Evolutionary conservation across 805 yeast species (phyloP).

Genomic region (Metschnikowia lunata): DNA sequence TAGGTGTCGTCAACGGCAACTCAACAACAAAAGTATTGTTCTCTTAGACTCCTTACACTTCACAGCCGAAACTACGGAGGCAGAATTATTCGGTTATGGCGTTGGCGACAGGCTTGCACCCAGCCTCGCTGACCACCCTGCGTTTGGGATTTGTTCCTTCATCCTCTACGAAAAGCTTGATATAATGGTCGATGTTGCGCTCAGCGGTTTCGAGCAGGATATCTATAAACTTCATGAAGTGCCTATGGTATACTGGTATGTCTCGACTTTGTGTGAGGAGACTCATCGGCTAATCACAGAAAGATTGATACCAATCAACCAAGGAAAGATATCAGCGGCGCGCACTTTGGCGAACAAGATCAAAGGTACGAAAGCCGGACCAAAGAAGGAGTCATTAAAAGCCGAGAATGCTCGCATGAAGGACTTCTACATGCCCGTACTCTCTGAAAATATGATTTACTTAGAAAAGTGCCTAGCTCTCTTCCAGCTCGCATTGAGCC

Average conservation of each 20-base stretch:
- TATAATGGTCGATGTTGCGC: conserved; percentile 66
- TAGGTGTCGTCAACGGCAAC: conserved; percentile 79
- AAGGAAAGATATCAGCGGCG: conserved; percentile 14
- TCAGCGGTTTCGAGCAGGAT: conserved; percentile 73
- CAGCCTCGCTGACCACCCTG: conserved; percentile 29
- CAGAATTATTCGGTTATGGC: conserved; percentile 33
- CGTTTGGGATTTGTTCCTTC: conserved; percentile 69
- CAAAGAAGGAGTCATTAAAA: conserved; percentile 40
- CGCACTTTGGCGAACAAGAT: conserved; percentile 23
- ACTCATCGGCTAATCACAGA: conserved; percentile 42
- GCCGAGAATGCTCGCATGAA: conserved; percentile 27
- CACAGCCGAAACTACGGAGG: conserved; percentile 61
- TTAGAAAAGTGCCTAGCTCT: conserved; percentile 20
- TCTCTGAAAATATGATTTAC: conserved; percentile 25
- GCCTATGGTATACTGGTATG: conserved; percentile 65
- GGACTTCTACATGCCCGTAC: conserved; percentile 31
- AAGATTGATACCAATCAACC: conserved; percentile 29
- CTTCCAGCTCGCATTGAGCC: conserved; percentile 16
- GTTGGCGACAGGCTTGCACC: conserved; percentile 32
- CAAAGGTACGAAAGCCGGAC: conserved; percentile 35
- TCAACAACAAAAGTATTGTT: conserved; percentile 48
- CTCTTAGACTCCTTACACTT: conserved; percentile 83
- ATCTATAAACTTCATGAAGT: conserved; percentile 70
- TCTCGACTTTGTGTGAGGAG: conserved; percentile 42
- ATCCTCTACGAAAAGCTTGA: conserved; percentile 61